Evolutionary conservation across 306 rosid genomes (phyloP).

Genomic region (Calophaca sinica): DNA sequence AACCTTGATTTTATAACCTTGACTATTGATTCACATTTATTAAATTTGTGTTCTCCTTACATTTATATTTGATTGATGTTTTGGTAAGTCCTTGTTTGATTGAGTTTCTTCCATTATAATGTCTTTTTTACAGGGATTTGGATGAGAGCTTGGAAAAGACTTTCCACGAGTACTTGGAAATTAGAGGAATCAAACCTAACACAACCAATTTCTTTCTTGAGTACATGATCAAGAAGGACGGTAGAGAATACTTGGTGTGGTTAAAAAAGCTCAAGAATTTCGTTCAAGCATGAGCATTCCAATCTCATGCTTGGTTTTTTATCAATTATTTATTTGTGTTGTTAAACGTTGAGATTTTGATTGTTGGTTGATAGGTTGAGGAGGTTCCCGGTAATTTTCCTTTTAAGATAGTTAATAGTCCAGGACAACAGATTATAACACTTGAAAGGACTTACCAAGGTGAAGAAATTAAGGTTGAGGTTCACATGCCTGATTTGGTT

Average conservation of each 20-base stretch:
- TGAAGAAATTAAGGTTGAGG: slow-evolving; percentile 80
- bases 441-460: slow-evolving; percentile 75
- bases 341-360: not conserved
- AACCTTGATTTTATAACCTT: no score
- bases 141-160: slow-evolving; percentile 86
- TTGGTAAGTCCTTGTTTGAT: not conserved
- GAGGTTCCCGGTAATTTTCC: slow-evolving; percentile 69
- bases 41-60: no score
- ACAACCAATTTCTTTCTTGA: slow-evolving; percentile 83
- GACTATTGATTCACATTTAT: no score
- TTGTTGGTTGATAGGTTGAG: not conserved
- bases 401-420: slow-evolving; percentile 70
- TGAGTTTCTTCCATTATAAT: not conserved
- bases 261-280: slow-evolving; percentile 74
- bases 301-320: not conserved
- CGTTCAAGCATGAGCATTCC: slow-evolving; percentile 57
- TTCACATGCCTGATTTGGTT: slow-evolving; percentile 69
- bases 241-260: slow-evolving; percentile 82
- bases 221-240: slow-evolving; percentile 95
- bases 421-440: slow-evolving; percentile 64
- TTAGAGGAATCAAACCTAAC: slow-evolving; percentile 58
- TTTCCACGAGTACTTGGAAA: slow-evolving; percentile 64
- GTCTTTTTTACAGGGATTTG: slow-evolving; percentile 63
- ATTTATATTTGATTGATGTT: not conserved
- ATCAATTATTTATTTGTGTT: not conserved